Evolutionary conservation across 345 rosid genomes (phyloP), one percentile per base, ranked within the genome.

Genomic region (Chamaenerion angustifolium): DNA sequence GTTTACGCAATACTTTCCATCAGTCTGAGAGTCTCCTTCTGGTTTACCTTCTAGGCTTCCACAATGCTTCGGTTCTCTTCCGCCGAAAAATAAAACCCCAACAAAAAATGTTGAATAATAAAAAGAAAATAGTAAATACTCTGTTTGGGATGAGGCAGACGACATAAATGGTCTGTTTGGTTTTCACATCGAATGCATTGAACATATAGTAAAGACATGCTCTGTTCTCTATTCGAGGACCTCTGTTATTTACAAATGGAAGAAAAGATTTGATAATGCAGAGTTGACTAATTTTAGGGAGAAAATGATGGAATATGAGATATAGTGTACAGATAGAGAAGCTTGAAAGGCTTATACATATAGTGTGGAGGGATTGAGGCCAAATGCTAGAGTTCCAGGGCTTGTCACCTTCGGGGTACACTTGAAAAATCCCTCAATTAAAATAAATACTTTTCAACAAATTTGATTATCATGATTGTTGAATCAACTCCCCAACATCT

Each of bases 301-400:
- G 95, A 92, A 73, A 79, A 74, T 65, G 95, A 87, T 63, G 98
- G 98, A 45, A 87, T 87, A 57, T 84, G 96, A 55, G 96, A 92
- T n/a, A n/a, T n/a, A n/a, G n/a, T n/a, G n/a, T n/a, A 43, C 96
- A 92, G 68, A 87, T 92, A 19, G 94, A 84, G 69, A 82, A 82
- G 65, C 84, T 92, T 16, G 94, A 80, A 64, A 79, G 98, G 62
- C 98, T 96, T 16, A 87, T 92, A 82, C 96, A 11, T 96, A 92
- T 65, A 84, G 93, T 60, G 52, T 92, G 15, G 98, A 84, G 71
- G 98, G 98, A 54, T 74, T 92, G 76, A 80, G 98, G 78, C 98
- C 98, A 55, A 92, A 92, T 65, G 96, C 98, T 16, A 92, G 96
- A 76, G 98, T 96, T 58, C 98, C 98, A 11, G 96, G 98, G 56